Evolutionary conservation across 23 red algal genomes (phyloP).

Genomic region (Chondrus crispus): DNA sequence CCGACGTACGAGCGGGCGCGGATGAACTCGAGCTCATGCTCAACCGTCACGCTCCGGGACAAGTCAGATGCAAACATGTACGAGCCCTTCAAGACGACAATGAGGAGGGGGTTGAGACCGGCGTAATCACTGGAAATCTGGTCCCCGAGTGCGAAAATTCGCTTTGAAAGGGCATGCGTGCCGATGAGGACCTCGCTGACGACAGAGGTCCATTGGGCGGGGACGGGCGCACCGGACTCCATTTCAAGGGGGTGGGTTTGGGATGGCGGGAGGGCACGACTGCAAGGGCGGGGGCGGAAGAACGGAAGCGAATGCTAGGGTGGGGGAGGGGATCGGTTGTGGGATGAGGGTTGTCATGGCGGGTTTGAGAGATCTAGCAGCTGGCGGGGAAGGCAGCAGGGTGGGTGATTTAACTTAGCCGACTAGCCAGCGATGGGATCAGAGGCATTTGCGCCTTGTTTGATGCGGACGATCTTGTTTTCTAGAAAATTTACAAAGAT

Average conservation of each 20-base stretch:
- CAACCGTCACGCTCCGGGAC: constrained; percentile 47
- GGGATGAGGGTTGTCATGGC: too few species aligned
- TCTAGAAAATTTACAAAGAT: too few species aligned
- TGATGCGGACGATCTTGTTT: too few species aligned
- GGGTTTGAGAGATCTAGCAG: too few species aligned
- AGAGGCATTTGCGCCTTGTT: too few species aligned
- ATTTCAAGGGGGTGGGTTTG: not conserved
- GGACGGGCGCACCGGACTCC: constrained; percentile 23
- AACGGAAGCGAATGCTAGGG: too few species aligned
- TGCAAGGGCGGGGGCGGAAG: too few species aligned
- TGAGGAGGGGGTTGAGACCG: constrained; percentile 49
- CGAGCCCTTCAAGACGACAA: constrained; percentile 88
- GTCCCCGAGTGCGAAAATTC: constrained; percentile 30
- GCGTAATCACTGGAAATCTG: constrained; percentile 35
- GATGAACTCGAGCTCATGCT: constrained; percentile 73
- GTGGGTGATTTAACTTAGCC: too few species aligned
- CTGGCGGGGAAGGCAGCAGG: too few species aligned
- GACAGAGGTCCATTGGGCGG: constrained; percentile 32
- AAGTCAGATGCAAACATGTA: constrained; percentile 92
- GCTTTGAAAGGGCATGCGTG: constrained; percentile 29
- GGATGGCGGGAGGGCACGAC: not conserved
- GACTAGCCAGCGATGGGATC: too few species aligned
- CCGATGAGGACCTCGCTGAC: constrained; percentile 53
- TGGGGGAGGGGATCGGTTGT: too few species aligned
- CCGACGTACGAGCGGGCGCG: constrained; percentile 80